Conservation (phyloP, 257 asterid species). For the Asclepias syriaca region DNA sequence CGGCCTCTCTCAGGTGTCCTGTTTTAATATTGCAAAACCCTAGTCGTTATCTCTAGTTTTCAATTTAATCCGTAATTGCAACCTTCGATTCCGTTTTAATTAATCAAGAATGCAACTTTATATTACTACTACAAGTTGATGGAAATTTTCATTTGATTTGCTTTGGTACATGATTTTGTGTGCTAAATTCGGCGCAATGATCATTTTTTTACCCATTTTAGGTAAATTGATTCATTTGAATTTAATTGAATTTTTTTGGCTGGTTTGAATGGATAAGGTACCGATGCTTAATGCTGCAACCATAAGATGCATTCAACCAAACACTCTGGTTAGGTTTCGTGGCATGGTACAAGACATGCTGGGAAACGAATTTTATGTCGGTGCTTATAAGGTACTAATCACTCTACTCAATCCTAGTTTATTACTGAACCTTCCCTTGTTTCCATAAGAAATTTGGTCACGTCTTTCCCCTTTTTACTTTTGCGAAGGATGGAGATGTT, state of each 20-base stretch:
- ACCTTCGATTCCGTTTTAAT: background rate
- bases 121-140: background rate
- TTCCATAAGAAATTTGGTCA: background rate
- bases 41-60: background rate
- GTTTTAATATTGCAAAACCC: background rate
- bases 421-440: background rate
- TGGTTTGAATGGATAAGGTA: conserved; percentile 42
- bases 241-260: conserved; percentile 9
- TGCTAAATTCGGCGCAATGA: background rate
- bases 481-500: conserved; percentile 53
- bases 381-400: conserved; percentile 72
- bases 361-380: conserved; percentile 78
- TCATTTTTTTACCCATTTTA: background rate
- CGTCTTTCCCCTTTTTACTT: background rate
- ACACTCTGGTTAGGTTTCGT: conserved; percentile 77
- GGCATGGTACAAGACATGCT: conserved; percentile 96
- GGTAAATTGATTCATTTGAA: background rate
- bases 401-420: background rate
- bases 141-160: background rate
- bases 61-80: background rate
- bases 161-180: background rate
- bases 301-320: conserved; percentile 52
- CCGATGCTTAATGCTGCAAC: conserved; percentile 63
- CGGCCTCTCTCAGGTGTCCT: conserved; percentile 55
- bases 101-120: background rate